Evolutionary conservation across 805 yeast species (phyloP), one percentile per base, ranked within the genome.

Genomic region (Wickerhamomyces alni): DNA sequence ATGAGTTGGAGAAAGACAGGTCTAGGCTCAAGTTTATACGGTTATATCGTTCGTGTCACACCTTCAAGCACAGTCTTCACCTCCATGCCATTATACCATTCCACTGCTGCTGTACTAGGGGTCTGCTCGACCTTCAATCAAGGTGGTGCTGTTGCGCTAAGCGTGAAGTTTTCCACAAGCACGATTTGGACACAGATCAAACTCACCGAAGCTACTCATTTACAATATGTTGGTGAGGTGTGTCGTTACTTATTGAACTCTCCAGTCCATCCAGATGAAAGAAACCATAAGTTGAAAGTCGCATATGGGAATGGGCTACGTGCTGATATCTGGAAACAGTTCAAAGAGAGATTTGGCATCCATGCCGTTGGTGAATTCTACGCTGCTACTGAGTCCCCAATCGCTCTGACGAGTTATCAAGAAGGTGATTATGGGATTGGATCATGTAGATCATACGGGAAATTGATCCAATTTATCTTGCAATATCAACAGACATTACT

Each of bases 201-300:
- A 48, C 55, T 85, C 27, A 61, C 80, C 12, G 61, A 69, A 2
- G 85, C 96, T 3, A 85, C 95, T 4, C 86, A 85, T 46, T 74
- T 87, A 39, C 96, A 89, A 62, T 89, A 89, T 52, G 98, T 89
- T 15, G 98, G 98, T 15, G 98, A 89, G 61, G 88, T 87, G 25
- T 87, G 97, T 60, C 75, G 98, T 36, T 91, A 88, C 55, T 69
- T 89, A 43, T 62, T 85, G 46, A 78, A 82, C 49, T 65, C 87
- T 1, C 75, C 81, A 35, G 65, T 64, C 8, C 80, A 81, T 33
- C 82, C 85, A 10, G 81, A 75, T 54, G 94, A 87, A 55, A 58
- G 63, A 32, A 57, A 57, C 32, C 95, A 87, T 58, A 45, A 56
- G 5, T 80, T 85, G 10, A 62, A 64, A 31, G 75, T 80, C 32